Conservation (phyloP, 129 eudicot genomes). For the Cynara cardunculus region DNA sequence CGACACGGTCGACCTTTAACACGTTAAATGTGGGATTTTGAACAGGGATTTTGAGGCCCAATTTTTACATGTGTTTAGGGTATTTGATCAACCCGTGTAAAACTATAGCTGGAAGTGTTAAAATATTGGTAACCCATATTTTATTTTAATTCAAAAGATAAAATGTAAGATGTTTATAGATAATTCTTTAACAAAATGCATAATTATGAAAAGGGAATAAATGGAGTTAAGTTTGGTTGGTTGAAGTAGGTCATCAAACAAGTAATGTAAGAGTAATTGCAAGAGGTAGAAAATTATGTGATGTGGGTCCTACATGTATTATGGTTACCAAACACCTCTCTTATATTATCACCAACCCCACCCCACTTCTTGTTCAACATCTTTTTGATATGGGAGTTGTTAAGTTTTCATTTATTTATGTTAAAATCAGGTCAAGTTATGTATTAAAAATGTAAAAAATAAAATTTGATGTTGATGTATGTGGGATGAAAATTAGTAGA, state of each 20-base stretch:
- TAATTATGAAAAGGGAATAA: constrained; percentile 13
- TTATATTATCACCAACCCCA: constrained; percentile 24
- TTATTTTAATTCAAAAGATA: not conserved
- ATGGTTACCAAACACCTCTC: constrained; percentile 31
- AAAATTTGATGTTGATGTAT: no score
- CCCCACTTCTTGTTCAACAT: constrained; percentile 3
- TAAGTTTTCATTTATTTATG: no score
- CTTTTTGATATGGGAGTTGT: not conserved
- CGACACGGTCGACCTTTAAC: no score
- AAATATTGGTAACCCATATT: not conserved
- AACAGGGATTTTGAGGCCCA: no score
- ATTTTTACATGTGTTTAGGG: no score
- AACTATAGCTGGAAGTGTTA: no score
- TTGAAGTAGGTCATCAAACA: constrained; percentile 48
- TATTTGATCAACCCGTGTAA: no score
- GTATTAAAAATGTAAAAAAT: no score
- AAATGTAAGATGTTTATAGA: not conserved
- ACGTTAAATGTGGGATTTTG: no score
- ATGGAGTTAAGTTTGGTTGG: constrained; percentile 27
- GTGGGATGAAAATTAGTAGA: no score
- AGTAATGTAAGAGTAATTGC: constrained; percentile 24
- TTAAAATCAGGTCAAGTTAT: no score
- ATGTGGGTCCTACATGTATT: constrained; percentile 22
- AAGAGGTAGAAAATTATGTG: constrained; percentile 28
- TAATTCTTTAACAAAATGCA: not conserved